Evolutionary conservation across 352 stramenopile genomes (phyloP).

Genomic region (Phytophthora palmivora): DNA sequence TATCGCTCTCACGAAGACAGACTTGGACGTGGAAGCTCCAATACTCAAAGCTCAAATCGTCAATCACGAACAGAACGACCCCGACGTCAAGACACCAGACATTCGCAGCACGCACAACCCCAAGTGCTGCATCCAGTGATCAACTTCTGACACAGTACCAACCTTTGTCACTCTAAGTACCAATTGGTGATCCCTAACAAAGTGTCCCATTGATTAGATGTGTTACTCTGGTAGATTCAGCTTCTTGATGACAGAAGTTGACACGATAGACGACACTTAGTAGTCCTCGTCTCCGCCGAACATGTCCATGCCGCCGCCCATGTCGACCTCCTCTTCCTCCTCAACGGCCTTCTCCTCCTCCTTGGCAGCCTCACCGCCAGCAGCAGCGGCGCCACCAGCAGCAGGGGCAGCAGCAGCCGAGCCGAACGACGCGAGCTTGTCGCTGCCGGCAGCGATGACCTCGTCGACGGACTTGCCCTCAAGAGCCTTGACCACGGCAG

Average conservation of each 20-base stretch:
- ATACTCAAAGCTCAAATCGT: constrained; percentile 93
- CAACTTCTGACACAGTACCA: constrained; percentile 1
- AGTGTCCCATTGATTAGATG: constrained; percentile 81
- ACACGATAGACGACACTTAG: constrained; percentile 52
- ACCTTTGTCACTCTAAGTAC: neutral
- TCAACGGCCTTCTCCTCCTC: constrained; percentile 79
- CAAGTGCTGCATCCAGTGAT: constrained; percentile 68
- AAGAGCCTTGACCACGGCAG: constrained; percentile 80
- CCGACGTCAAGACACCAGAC: constrained; percentile 84
- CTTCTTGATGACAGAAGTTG: constrained; percentile 16
- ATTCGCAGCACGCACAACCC: constrained; percentile 49
- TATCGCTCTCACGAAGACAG: constrained; percentile 81
- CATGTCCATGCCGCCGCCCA: constrained; percentile 90
- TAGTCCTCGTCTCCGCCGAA: constrained; percentile 90
- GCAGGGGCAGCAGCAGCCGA: constrained; percentile 61
- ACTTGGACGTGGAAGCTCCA: constrained; percentile 85
- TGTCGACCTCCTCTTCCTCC: constrained; percentile 88
- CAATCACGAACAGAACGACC: constrained; percentile 93
- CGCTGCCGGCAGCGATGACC: constrained; percentile 81
- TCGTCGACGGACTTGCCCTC: constrained; percentile 86
- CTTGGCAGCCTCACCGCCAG: constrained; percentile 52
- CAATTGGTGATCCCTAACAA: constrained; percentile 53
- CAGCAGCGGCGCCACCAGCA: constrained; percentile 56
- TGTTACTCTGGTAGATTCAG: constrained; percentile 50
- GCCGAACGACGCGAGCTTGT: constrained; percentile 88